Conservation (phyloP, 2,329 filamentous ascomycete species). For the Aphanoascus verrucosus region DNA sequence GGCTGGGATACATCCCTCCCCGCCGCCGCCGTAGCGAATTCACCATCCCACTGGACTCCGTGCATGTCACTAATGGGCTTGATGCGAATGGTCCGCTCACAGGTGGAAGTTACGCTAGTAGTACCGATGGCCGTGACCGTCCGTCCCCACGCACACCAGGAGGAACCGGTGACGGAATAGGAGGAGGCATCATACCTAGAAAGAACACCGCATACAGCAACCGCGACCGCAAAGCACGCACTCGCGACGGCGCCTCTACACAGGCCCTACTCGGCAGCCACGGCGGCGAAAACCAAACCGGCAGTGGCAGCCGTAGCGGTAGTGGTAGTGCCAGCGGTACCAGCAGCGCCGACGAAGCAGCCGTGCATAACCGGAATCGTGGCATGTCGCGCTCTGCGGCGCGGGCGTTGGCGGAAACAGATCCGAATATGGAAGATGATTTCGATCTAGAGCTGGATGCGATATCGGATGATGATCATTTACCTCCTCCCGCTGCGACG, state of each 20-base stretch:
- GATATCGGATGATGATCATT: constrained; percentile 44
- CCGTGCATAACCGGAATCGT: constrained; percentile 31
- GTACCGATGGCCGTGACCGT: constrained; percentile 42
- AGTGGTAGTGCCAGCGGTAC: no score
- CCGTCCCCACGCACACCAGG: constrained; percentile 38
- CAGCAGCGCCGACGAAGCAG: constrained; percentile 36
- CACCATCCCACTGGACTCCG: constrained; percentile 45
- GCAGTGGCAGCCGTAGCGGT: constrained; percentile 29
- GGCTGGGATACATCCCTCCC: constrained; percentile 66
- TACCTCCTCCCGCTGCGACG: constrained; percentile 48
- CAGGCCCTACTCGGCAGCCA: constrained; percentile 43
- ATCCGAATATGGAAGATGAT: constrained; percentile 25
- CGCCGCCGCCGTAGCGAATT: constrained; percentile 48
- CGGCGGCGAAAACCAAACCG: constrained; percentile 4
- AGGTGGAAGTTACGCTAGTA: constrained; percentile 46
- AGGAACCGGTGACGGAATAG: constrained; percentile 18
- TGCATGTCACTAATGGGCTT: constrained; percentile 33
- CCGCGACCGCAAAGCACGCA: constrained; percentile 35
- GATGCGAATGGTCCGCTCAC: constrained; percentile 19
- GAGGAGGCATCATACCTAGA: constrained; percentile 37
- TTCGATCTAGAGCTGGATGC: constrained; percentile 34
- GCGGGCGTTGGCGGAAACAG: constrained; percentile 19
- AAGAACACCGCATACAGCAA: constrained; percentile 44
- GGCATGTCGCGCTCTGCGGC: constrained; percentile 18
- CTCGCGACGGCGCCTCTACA: constrained; percentile 31